Conservation (phyloP, 2,329 filamentous ascomycete genomes). For the Drechmeria coniospora region DNA sequence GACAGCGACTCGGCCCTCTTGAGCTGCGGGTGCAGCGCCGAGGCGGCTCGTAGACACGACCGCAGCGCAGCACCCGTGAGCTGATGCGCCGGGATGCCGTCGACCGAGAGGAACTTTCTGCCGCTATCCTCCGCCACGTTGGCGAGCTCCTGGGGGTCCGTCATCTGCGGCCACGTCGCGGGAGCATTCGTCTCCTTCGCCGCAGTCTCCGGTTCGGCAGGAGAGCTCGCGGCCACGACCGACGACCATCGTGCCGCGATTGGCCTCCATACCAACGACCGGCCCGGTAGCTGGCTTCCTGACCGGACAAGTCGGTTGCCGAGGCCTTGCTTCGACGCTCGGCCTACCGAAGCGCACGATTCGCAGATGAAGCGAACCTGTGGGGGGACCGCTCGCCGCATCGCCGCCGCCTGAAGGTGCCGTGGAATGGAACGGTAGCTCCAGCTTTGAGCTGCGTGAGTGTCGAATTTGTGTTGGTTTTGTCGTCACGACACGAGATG, state of each 20-base stretch:
- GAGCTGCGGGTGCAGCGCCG: constrained; percentile 25
- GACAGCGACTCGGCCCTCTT: constrained; percentile 22
- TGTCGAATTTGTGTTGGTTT: too few relatives aligned
- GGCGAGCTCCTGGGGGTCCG: constrained; percentile 24
- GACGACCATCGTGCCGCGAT: constrained; percentile 12
- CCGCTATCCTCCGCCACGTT: constrained; percentile 25
- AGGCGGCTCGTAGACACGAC: constrained; percentile 28
- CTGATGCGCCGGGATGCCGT: constrained; percentile 28
- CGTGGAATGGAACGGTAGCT: too few relatives aligned
- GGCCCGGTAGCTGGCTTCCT: constrained; percentile 4
- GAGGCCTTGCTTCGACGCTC: constrained; percentile 10
- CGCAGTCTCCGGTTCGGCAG: constrained; percentile 1
- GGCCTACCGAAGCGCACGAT: constrained; percentile 21
- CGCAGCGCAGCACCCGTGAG: constrained; percentile 28
- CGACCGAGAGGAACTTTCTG: constrained; percentile 26
- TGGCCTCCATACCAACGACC: constrained; percentile 3
- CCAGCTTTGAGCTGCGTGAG: too few relatives aligned
- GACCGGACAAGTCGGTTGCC: constrained; percentile 10
- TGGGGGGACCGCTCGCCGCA: constrained; percentile 21
- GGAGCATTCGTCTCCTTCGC: constrained; percentile 7
- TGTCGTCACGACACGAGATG: too few relatives aligned
- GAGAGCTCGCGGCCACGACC: constrained; percentile 8
- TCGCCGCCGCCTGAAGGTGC: too few relatives aligned
- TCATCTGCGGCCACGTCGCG: constrained; percentile 11
- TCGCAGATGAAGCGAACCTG: constrained; percentile 26